Evolutionary conservation across 106 monocot species (phyloP).

Genomic region (Amphibolis antarctica): DNA sequence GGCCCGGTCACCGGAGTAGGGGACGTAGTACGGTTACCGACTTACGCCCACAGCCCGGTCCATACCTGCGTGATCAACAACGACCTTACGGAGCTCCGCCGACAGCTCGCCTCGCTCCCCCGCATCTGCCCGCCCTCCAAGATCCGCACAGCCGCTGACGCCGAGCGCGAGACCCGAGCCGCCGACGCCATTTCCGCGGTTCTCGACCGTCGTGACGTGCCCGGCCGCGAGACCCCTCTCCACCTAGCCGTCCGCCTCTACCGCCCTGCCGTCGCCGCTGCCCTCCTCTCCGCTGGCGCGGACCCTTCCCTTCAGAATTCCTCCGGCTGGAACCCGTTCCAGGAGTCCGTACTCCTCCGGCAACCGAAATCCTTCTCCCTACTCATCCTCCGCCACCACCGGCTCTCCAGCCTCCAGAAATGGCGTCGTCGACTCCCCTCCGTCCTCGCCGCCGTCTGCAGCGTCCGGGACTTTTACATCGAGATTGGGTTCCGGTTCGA

Average conservation of each 20-base stretch:
- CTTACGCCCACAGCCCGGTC: slow-evolving; percentile 55
- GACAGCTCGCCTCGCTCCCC: slow-evolving; percentile 37
- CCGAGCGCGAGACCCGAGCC: slow-evolving; percentile 18
- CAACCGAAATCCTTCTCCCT: slow-evolving; percentile 23
- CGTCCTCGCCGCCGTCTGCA: slow-evolving; percentile 32
- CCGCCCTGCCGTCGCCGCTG: slow-evolving; percentile 14
- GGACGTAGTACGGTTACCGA: neutral
- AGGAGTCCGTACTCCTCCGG: slow-evolving; percentile 44
- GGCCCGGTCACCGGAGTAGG: neutral
- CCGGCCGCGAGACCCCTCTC: slow-evolving; percentile 53
- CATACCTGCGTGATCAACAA: slow-evolving; percentile 37
- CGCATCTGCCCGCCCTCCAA: slow-evolving; percentile 33
- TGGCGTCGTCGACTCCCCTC: slow-evolving; percentile 58
- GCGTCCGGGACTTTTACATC: slow-evolving; percentile 52
- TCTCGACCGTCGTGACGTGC: slow-evolving; percentile 73
- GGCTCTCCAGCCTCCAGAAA: slow-evolving; percentile 43
- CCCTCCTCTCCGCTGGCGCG: slow-evolving; percentile 42
- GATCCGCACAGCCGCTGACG: slow-evolving; percentile 28
- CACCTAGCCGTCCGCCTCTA: slow-evolving; percentile 74
- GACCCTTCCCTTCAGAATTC: slow-evolving; percentile 73
- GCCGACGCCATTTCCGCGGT: slow-evolving; percentile 31
- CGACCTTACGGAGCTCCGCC: slow-evolving; percentile 24
- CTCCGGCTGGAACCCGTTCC: slow-evolving; percentile 72
- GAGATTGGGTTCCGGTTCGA: slow-evolving; percentile 66
- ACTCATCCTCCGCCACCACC: slow-evolving; percentile 59